phyloP scores from a whole-genome alignment of 331 rosid genomes.

The Quercus lobata region DNA sequence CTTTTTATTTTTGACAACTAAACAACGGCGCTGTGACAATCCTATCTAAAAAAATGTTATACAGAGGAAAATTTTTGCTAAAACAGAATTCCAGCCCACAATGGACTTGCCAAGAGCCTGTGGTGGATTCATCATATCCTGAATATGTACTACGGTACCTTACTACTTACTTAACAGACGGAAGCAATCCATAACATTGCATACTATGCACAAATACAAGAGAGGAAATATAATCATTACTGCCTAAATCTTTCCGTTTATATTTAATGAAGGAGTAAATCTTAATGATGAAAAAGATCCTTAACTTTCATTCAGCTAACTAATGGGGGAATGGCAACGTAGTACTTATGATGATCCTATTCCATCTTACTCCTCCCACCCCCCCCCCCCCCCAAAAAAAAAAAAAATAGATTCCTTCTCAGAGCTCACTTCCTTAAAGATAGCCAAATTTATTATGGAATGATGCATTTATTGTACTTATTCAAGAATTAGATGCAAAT shows the following conservation, averaged over 20 bases:
- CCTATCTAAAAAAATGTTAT: not conserved
- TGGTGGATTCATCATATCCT: not conserved
- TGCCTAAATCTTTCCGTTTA: not conserved
- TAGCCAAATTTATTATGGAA: not conserved
- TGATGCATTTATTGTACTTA: not conserved
- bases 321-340: not conserved
- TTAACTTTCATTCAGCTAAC: not conserved
- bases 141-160: not conserved
- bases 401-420: not conserved
- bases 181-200: not conserved
- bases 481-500: not conserved
- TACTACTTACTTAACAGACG: not conserved
- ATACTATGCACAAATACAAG: not conserved
- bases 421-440: not conserved
- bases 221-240: not conserved
- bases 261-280: not conserved
- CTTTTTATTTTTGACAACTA: not conserved
- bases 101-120: not conserved
- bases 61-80: not conserved
- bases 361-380: not conserved
- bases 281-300: not conserved
- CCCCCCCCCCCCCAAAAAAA: too few relatives aligned
- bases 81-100: not conserved
- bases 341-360: not conserved
- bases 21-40: not conserved